A percentile compares a stretch with the other conserved stretches of the same genome.
phyloP scores from a whole-genome alignment of 495 filamentous ascomycete species.

The Penicillium salamii region DNA sequence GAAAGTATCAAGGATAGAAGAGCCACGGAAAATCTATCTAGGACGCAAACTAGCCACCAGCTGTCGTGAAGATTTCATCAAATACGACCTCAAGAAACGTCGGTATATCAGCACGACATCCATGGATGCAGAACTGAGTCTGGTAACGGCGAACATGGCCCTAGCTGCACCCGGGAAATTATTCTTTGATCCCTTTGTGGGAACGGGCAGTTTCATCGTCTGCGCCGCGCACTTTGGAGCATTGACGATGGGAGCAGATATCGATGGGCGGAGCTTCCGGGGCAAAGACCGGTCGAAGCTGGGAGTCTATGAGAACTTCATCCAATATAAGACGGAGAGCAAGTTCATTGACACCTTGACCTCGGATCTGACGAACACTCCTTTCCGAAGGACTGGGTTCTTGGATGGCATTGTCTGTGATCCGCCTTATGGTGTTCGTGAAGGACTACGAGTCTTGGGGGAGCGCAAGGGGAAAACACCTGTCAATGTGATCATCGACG shows the following conservation, averaged over 20 bases:
- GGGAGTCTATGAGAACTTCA: conserved; percentile 70
- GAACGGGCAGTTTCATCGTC: conserved; percentile 86
- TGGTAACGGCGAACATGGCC: conserved; percentile 89
- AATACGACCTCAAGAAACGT: conserved; percentile 88
- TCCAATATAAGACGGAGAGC: conserved; percentile 70
- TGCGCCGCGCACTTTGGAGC: conserved; percentile 89
- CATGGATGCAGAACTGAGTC: conserved; percentile 91
- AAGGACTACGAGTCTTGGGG: conserved; percentile 85
- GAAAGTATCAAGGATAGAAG: conserved; percentile 22
- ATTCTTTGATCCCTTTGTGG: conserved; percentile 91
- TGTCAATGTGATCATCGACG: conserved; percentile 65
- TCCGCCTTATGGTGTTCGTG: conserved; percentile 94
- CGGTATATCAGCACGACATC: conserved; percentile 91
- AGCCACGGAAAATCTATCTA: conserved; percentile 64
- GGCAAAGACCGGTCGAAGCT: conserved; percentile 54
- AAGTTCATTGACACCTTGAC: conserved; percentile 73
- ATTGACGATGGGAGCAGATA: conserved; percentile 77
- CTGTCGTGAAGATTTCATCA: conserved; percentile 61
- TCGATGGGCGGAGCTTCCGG: conserved; percentile 82
- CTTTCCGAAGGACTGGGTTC: conserved; percentile 55
- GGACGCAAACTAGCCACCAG: conserved; percentile 65
- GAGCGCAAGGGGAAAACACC: conserved; percentile 61
- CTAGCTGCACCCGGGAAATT: conserved; percentile 77
- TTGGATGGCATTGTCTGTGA: conserved; percentile 96
- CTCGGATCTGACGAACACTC: conserved; percentile 86